phyloP scores from a whole-genome alignment of 306 rosid genomes.

The Cucumis sativus region Cucumber_9930_V3 NC_026660.2:5041501-5042000 shows the following conservation, averaged over 20 bases:
- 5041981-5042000: too few species aligned
- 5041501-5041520: conserved; percentile 57
- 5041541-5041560: conserved; percentile 85
- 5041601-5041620: not conserved
- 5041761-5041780: too few species aligned
- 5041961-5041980: too few species aligned
- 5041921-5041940: too few species aligned
- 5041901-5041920: too few species aligned
- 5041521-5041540: conserved; percentile 84
- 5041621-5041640: not conserved
- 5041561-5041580: not conserved
- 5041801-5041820: too few species aligned
- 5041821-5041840: too few species aligned
- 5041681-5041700: not conserved
- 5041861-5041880: too few species aligned
- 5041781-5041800: too few species aligned
- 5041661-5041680: not conserved
- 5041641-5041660: not conserved
- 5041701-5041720: not conserved
- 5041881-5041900: too few species aligned
- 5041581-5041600: not conserved
- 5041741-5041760: not conserved
- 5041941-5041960: too few species aligned
- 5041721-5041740: not conserved
- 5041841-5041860: too few species aligned